A percentile compares a stretch with the other conserved stretches of the same genome.
Conservation (phyloP, 495 filamentous ascomycete species). For the Rostrohypoxylon terebratum region DNA sequence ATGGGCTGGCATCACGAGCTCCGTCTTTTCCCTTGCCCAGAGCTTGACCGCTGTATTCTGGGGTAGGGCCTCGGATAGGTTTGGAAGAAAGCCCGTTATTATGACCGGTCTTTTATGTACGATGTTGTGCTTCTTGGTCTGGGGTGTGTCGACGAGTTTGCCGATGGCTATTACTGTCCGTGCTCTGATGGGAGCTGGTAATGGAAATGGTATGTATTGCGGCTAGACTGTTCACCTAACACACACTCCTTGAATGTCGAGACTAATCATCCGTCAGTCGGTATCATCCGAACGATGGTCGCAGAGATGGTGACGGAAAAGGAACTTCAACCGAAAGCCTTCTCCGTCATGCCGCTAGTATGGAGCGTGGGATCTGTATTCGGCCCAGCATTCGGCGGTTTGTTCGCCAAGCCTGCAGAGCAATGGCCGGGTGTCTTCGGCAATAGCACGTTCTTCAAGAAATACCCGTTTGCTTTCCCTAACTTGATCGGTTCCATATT, state of each 20-base stretch:
- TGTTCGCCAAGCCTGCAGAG: conserved; percentile 81
- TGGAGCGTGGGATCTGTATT: conserved; percentile 89
- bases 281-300: conserved; percentile 76
- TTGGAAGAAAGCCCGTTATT: conserved; percentile 81
- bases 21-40: conserved; percentile 79
- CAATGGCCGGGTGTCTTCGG: conserved; percentile 76
- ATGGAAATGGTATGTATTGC: conserved; percentile 68
- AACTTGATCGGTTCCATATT: conserved; percentile 79
- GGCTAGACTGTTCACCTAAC: background rate
- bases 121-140: conserved; percentile 77
- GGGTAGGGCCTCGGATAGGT: conserved; percentile 79
- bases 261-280: conserved; percentile 55
- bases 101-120: conserved; percentile 75
- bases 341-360: conserved; percentile 85
- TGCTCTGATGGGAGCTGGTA: conserved; percentile 72
- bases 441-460: conserved; percentile 71
- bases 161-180: conserved; percentile 77
- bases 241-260: no score
- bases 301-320: conserved; percentile 83
- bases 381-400: conserved; percentile 87
- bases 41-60: conserved; percentile 79
- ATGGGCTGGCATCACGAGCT: conserved; percentile 79
- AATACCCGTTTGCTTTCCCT: conserved; percentile 83
- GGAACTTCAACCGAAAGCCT: conserved; percentile 83
- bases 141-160: conserved; percentile 81